Evolutionary conservation across 371 early-diverging fungal species (phyloP).

Genomic region (Polyrhizophydium stewartii): DNA sequence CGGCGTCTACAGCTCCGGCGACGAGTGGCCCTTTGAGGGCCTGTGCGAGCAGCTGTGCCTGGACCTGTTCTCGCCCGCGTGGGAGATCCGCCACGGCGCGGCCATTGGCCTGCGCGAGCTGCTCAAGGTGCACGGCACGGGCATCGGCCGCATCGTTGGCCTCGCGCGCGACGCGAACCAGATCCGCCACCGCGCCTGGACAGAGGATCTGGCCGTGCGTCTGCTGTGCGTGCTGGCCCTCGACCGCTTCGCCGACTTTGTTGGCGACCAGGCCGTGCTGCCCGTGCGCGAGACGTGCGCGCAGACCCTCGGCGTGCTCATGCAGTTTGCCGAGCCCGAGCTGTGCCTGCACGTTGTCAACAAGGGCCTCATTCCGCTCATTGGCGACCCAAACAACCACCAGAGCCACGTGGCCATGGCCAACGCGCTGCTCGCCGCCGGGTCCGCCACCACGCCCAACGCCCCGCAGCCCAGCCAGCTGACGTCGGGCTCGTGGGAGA

Average conservation of each 20-base stretch:
- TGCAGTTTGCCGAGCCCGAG: conserved; percentile 48
- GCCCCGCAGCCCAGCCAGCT: not conserved
- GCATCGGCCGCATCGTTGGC: conserved; percentile 68
- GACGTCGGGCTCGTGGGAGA: conserved; percentile 65
- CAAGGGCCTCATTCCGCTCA: conserved; percentile 34
- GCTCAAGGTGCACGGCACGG: conserved; percentile 80
- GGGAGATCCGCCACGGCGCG: conserved; percentile 97
- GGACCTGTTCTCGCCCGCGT: conserved; percentile 81
- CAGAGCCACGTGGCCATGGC: not conserved
- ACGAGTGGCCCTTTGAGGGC: conserved; percentile 90
- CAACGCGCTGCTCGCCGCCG: not conserved
- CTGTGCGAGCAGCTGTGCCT: conserved; percentile 84
- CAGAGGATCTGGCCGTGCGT: conserved; percentile 84
- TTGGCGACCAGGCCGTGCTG: conserved; percentile 90
- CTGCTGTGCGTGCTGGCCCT: conserved; percentile 89
- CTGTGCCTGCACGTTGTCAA: conserved; percentile 30
- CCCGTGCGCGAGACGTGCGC: conserved; percentile 96
- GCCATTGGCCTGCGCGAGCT: conserved; percentile 90
- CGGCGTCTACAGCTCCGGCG: conserved; percentile 27
- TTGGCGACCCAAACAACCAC: conserved; percentile 18
- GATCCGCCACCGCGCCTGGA: conserved; percentile 66
- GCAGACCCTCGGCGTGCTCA: conserved; percentile 82
- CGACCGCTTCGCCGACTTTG: conserved; percentile 96
- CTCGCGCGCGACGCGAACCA: conserved; percentile 56
- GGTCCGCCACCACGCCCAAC: not conserved